These are phyloP conservation scores for Phytophthora sojae DNA, from an alignment of 352 stramenopile species.

Conservation along the genomic window DNA sequence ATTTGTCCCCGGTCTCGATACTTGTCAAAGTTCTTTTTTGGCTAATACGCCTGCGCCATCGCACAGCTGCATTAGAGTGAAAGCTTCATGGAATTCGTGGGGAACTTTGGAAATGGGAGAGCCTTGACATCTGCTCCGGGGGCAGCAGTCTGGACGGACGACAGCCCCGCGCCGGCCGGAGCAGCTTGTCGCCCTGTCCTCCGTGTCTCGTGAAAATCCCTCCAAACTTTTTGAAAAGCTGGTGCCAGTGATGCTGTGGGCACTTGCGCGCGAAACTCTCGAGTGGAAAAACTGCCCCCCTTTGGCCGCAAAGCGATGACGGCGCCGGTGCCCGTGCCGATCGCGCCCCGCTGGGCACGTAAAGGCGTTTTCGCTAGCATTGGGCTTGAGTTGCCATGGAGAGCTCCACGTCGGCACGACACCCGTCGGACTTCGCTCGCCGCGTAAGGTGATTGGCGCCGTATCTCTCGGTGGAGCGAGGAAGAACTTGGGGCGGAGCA, in stretches of 20 bases:
- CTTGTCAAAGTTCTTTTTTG: background rate
- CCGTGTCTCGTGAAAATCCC: slow-evolving; percentile 10
- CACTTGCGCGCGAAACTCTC: slow-evolving; percentile 9
- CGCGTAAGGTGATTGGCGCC: too few species aligned
- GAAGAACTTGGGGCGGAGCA: slow-evolving; percentile 14
- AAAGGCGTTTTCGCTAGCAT: slow-evolving; percentile 22
- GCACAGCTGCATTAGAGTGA: slow-evolving; percentile 27
- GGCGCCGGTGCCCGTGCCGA: slow-evolving; percentile 13
- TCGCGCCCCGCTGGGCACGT: slow-evolving; percentile 23
- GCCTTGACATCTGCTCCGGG: slow-evolving; percentile 30
- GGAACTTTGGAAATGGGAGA: slow-evolving; percentile 29
- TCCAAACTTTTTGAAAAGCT: background rate
- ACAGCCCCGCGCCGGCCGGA: slow-evolving; percentile 8
- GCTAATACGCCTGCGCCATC: slow-evolving; percentile 7
- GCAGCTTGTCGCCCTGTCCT: slow-evolving; percentile 16
- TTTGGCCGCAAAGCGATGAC: slow-evolving; percentile 2
- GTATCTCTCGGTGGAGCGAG: slow-evolving; percentile 15
- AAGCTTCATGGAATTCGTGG: slow-evolving; percentile 30
- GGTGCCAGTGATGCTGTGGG: too few species aligned
- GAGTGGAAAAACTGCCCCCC: slow-evolving; percentile 20
- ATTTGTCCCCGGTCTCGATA: too few species aligned
- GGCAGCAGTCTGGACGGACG: slow-evolving; percentile 12
- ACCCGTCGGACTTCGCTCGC: background rate
- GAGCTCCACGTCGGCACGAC: slow-evolving; percentile 28
- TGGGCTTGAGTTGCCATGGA: slow-evolving; percentile 28